phyloP scores from a whole-genome alignment of 208 protist genomes.

The Acanthamoeba culbertsoni region DNA sequence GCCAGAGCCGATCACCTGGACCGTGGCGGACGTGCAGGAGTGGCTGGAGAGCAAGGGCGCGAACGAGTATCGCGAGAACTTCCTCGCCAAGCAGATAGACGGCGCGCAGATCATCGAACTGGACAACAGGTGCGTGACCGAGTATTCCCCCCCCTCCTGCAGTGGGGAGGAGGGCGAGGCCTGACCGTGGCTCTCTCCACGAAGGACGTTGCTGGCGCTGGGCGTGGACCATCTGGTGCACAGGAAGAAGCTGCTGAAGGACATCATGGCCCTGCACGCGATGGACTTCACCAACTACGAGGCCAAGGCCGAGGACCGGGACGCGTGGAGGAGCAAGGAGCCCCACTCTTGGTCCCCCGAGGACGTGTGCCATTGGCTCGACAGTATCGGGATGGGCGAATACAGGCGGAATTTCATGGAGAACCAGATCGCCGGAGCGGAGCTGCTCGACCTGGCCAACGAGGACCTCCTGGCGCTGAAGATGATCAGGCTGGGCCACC shows the following conservation, averaged over 20 bases:
- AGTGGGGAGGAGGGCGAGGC: neutral
- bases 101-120: slow-evolving; percentile 44
- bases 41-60: slow-evolving; percentile 44
- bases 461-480: slow-evolving; percentile 26
- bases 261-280: slow-evolving; percentile 19
- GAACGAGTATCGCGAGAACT: slow-evolving; percentile 17
- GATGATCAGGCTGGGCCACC: neutral
- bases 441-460: slow-evolving; percentile 36
- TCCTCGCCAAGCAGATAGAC: slow-evolving; percentile 43
- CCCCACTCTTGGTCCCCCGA: slow-evolving; percentile 1
- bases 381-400: slow-evolving; percentile 3
- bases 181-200: neutral
- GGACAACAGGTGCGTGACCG: neutral
- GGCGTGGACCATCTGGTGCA: slow-evolving; percentile 41
- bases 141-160: neutral
- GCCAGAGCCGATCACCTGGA: slow-evolving; percentile 37
- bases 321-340: neutral
- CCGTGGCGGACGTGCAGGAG: slow-evolving; percentile 34
- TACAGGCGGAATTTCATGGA: slow-evolving; percentile 41
- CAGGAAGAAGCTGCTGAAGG: slow-evolving; percentile 53
- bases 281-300: slow-evolving; percentile 35
- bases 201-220: neutral
- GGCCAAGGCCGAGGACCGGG: neutral
- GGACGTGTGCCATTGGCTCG: slow-evolving; percentile 50
- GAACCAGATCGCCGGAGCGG: neutral